A percentile compares a stretch with the other conserved stretches of the same genome.
These are phyloP conservation scores for Lactarius hengduanensis DNA, from an alignment of 768 basidiomycete genomes.

Conservation along the genomic window DNA sequence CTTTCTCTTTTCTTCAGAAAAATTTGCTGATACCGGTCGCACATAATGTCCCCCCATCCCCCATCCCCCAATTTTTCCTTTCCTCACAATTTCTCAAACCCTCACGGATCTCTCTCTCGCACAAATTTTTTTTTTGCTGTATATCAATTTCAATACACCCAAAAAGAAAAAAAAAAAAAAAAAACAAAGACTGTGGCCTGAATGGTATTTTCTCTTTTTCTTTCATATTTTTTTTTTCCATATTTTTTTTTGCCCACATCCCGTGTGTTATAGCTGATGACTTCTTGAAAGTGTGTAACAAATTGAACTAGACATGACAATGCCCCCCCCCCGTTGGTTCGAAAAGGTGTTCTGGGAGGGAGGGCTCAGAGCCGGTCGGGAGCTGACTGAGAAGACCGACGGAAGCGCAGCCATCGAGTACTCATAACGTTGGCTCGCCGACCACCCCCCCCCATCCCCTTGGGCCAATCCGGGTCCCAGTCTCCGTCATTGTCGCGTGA, in stretches of 20 bases:
- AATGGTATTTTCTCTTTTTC: neutral
- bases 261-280: slow-evolving; percentile 14
- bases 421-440: too few relatives aligned
- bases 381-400: neutral
- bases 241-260: neutral
- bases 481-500: neutral
- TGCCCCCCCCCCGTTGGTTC: too few relatives aligned
- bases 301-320: neutral
- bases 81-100: neutral
- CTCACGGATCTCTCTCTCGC: slow-evolving; percentile 17
- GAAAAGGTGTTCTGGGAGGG: too few relatives aligned
- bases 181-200: neutral
- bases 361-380: too few relatives aligned
- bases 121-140: slow-evolving; percentile 22
- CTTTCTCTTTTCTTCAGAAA: neutral
- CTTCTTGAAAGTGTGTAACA: slow-evolving; percentile 14
- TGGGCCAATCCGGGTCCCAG: neutral
- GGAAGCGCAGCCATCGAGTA: too few relatives aligned
- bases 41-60: slow-evolving; percentile 6
- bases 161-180: neutral
- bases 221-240: neutral
- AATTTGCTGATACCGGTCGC: slow-evolving; percentile 18
- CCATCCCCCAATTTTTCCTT: neutral
- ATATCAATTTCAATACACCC: slow-evolving; percentile 17
- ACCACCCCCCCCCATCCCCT: neutral